These are phyloP conservation scores for Trypanosoma caninum DNA, from an alignment of 208 protist species.

Conservation along the genomic window DNA sequence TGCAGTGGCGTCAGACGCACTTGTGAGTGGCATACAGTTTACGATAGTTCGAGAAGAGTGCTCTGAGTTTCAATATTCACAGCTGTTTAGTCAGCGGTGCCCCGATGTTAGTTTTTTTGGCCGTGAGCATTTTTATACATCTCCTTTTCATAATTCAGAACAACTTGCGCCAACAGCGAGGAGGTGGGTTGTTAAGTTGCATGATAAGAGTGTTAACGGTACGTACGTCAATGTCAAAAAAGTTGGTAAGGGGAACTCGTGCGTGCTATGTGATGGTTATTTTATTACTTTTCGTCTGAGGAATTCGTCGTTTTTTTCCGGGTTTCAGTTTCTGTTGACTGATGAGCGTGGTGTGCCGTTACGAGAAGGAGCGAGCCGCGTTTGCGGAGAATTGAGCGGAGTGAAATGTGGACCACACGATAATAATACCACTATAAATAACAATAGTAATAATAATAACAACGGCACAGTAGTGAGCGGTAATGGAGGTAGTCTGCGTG, in stretches of 20 bases:
- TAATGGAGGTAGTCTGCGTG: constrained; percentile 20
- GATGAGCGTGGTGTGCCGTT: constrained; percentile 64
- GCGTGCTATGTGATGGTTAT: constrained; percentile 60
- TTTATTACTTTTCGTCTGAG: constrained; percentile 86
- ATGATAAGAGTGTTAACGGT: constrained; percentile 81
- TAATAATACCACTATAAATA: neutral
- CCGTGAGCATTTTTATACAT: constrained; percentile 8
- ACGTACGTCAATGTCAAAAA: constrained; percentile 89
- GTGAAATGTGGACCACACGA: neutral
- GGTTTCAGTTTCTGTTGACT: constrained; percentile 80
- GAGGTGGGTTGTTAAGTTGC: constrained; percentile 34
- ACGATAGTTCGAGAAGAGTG: constrained; percentile 43
- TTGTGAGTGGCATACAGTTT: constrained; percentile 87
- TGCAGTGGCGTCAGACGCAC: constrained; percentile 55
- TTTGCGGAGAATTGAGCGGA: no score
- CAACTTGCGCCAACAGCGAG: neutral
- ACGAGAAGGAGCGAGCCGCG: constrained; percentile 15
- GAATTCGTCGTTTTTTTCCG: constrained; percentile 81
- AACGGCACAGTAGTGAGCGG: no score
- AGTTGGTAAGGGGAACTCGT: constrained; percentile 73
- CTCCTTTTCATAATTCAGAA: constrained; percentile 3
- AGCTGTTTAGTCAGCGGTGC: neutral
- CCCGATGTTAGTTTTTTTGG: neutral
- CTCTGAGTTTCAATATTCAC: constrained; percentile 2
- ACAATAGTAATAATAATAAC: constrained; percentile 13